Conservation (phyloP, 306 rosid species). For the Dalbergia cochinchinensis region DNA sequence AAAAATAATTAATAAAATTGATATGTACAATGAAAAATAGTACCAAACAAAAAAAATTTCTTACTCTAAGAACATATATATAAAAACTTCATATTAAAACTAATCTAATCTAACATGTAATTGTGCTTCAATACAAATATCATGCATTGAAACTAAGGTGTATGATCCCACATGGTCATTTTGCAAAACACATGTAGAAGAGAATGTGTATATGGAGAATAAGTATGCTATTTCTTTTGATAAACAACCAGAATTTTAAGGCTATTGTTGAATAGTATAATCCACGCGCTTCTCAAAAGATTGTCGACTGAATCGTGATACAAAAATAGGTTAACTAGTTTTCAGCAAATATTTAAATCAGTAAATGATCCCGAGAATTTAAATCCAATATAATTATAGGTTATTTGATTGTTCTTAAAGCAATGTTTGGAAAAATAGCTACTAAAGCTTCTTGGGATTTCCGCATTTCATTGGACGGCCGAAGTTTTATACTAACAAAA, state of each 20-base stretch:
- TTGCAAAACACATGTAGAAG: neutral
- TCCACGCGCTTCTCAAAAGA: conserved; percentile 61
- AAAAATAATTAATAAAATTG: too few species aligned
- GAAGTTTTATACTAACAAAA: conserved; percentile 47
- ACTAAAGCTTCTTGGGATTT: conserved; percentile 74
- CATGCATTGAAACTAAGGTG: neutral
- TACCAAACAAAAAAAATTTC: too few species aligned
- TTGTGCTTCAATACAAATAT: conserved; percentile 24
- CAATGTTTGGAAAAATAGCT: conserved; percentile 71
- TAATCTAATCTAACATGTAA: neutral
- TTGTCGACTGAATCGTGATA: conserved; percentile 25
- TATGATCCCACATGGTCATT: neutral
- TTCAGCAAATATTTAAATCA: conserved; percentile 50
- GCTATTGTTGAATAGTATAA: neutral
- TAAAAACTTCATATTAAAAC: neutral
- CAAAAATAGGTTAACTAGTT: conserved; percentile 37
- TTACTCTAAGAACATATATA: too few species aligned
- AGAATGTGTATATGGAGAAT: neutral
- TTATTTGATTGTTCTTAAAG: conserved; percentile 74
- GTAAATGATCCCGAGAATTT: conserved; percentile 77
- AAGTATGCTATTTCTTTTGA: neutral
- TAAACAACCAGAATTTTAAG: neutral
- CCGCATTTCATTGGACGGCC: conserved; percentile 71
- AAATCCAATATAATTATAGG: conserved; percentile 47
- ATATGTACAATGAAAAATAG: too few species aligned